Evolutionary conservation across 2,329 filamentous ascomycete genomes (phyloP).

Genomic region (Didymella pomorum): DNA sequence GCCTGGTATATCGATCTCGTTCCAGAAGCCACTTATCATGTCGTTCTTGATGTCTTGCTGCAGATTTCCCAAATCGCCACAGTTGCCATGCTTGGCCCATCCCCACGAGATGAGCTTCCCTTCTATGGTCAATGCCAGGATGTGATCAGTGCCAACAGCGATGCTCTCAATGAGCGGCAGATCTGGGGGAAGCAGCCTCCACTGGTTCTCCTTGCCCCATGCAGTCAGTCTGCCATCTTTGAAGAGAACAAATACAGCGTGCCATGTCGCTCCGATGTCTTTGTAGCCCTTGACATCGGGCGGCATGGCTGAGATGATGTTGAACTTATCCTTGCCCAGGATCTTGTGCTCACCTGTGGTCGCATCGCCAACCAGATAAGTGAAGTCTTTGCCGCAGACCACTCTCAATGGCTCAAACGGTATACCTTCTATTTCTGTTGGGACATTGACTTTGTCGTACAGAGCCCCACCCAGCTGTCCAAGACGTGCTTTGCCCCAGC

Average conservation of each 20-base stretch:
- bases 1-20: slow-evolving; percentile 36
- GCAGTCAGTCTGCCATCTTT: slow-evolving; percentile 67
- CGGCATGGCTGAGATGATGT: slow-evolving; percentile 67
- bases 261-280: slow-evolving; percentile 81
- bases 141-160: slow-evolving; percentile 90
- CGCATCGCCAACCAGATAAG: slow-evolving; percentile 69
- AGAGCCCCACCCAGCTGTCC: slow-evolving; percentile 74
- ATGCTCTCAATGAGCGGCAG: slow-evolving; percentile 69
- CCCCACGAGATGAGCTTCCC: slow-evolving; percentile 84
- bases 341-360: slow-evolving; percentile 68
- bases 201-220: slow-evolving; percentile 88
- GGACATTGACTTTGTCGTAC: slow-evolving; percentile 50
- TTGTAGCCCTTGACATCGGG: slow-evolving; percentile 65
- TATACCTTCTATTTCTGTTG: slow-evolving; percentile 48
- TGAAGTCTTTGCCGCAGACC: slow-evolving; percentile 86
- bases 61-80: slow-evolving; percentile 61
- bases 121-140: slow-evolving; percentile 71
- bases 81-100: slow-evolving; percentile 98
- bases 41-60: slow-evolving; percentile 32
- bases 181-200: slow-evolving; percentile 73
- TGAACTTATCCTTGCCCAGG: slow-evolving; percentile 79
- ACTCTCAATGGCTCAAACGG: slow-evolving; percentile 71
- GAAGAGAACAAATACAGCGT: slow-evolving; percentile 76
- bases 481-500: slow-evolving; percentile 88
- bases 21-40: slow-evolving; percentile 43